Conservation (phyloP, 768 basidiomycete genomes). For the Sporobolomyces phaffii region DNA sequence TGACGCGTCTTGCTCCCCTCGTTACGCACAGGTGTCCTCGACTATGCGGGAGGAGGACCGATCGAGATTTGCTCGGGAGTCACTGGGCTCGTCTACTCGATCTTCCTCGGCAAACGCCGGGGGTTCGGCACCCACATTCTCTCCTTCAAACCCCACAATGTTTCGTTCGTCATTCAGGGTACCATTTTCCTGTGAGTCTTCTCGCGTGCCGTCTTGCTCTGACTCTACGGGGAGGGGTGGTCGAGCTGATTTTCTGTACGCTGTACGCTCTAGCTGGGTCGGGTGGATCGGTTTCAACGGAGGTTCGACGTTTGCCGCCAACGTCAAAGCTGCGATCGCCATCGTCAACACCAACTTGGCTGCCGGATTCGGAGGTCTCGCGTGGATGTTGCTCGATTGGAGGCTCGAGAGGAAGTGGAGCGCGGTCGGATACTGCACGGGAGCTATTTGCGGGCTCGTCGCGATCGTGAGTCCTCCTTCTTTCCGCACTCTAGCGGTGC, state of each 20-base stretch:
- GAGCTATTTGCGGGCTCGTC: slow-evolving; percentile 82
- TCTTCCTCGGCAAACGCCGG: slow-evolving; percentile 82
- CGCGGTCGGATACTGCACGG: slow-evolving; percentile 90
- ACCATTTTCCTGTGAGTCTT: slow-evolving; percentile 77
- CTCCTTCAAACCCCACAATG: slow-evolving; percentile 90
- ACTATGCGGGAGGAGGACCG: slow-evolving; percentile 92
- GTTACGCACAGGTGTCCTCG: slow-evolving; percentile 51
- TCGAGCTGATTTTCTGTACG: too few relatives aligned
- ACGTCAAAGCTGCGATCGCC: slow-evolving; percentile 76
- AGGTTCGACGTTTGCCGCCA: slow-evolving; percentile 81
- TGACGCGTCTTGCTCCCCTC: too few relatives aligned
- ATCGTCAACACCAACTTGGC: slow-evolving; percentile 91
- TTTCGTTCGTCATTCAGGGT: slow-evolving; percentile 85
- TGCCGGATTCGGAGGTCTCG: slow-evolving; percentile 76
- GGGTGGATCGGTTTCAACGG: slow-evolving; percentile 89
- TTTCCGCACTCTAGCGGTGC: slow-evolving; percentile 46
- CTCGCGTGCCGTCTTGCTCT: slow-evolving; percentile 50
- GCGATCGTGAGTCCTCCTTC: slow-evolving; percentile 53
- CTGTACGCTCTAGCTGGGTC: too few relatives aligned
- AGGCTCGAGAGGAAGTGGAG: slow-evolving; percentile 90
- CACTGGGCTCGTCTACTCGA: slow-evolving; percentile 75
- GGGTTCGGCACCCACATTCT: slow-evolving; percentile 87
- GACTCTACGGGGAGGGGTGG: too few relatives aligned
- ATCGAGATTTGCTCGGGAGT: slow-evolving; percentile 93
- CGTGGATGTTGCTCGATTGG: slow-evolving; percentile 88